Percentiles rank a stretch among this genome's conserved stretches.
Conservation (phyloP, 2,329 filamentous ascomycete species). For the Trichoderma harzianum region DNA sequence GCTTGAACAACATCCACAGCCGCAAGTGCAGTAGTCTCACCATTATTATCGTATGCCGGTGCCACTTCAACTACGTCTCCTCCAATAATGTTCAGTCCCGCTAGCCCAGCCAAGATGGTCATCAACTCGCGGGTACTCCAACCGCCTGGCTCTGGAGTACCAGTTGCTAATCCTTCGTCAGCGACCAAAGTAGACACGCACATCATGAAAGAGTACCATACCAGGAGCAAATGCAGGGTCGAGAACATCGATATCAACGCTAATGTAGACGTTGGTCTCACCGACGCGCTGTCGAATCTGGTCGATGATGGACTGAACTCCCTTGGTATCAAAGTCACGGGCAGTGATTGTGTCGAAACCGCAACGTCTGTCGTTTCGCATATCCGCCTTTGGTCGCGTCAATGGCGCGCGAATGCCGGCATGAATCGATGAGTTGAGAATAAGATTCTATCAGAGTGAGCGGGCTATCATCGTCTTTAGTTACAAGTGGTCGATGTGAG, state of each 20-base stretch:
- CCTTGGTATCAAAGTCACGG: slow-evolving; percentile 72
- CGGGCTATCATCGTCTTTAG: background rate
- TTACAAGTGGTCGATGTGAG: background rate
- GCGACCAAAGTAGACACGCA: background rate
- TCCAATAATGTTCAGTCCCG: slow-evolving; percentile 74
- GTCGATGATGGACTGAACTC: slow-evolving; percentile 62
- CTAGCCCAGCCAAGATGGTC: slow-evolving; percentile 70
- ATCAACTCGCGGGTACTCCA: slow-evolving; percentile 85
- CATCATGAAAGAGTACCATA: background rate
- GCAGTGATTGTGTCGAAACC: slow-evolving; percentile 25
- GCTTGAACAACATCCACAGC: slow-evolving; percentile 68
- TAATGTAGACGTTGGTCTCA: slow-evolving; percentile 70
- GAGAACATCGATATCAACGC: slow-evolving; percentile 73
- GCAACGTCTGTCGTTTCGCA: slow-evolving; percentile 24
- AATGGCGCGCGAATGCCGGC: slow-evolving; percentile 75
- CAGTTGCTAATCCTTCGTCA: slow-evolving; percentile 57
- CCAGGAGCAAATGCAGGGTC: slow-evolving; percentile 51
- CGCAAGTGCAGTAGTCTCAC: slow-evolving; percentile 73
- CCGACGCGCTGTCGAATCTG: slow-evolving; percentile 67
- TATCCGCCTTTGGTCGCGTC: slow-evolving; percentile 41
- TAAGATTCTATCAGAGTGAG: slow-evolving; percentile 40
- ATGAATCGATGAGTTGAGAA: slow-evolving; percentile 70
- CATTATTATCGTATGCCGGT: slow-evolving; percentile 74
- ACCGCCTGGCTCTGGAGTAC: slow-evolving; percentile 79
- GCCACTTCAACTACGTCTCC: slow-evolving; percentile 84